These are phyloP conservation scores for Starmera pachycereana DNA, from an alignment of 805 yeast species.

Conservation along the genomic window DNA sequence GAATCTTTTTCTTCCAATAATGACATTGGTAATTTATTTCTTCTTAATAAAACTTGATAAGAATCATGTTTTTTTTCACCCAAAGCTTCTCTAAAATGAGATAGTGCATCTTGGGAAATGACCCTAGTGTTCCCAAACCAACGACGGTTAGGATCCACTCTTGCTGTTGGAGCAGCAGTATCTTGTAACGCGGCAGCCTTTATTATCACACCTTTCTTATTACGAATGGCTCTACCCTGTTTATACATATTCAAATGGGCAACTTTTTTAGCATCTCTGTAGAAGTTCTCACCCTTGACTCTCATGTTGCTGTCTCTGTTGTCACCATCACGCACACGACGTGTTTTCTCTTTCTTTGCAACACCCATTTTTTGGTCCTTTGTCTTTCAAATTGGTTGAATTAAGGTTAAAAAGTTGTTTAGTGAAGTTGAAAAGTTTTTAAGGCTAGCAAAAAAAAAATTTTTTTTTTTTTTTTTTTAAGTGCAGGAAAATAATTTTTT, in stretches of 20 bases:
- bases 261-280: constrained; percentile 88
- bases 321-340: constrained; percentile 77
- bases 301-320: constrained; percentile 83
- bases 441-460: too few relatives aligned
- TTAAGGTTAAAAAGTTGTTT: too few relatives aligned
- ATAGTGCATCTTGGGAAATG: constrained; percentile 90
- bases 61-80: constrained; percentile 75
- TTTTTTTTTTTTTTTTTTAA: too few relatives aligned
- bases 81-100: constrained; percentile 90
- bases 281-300: constrained; percentile 95
- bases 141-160: constrained; percentile 92
- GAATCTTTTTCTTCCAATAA: constrained; percentile 77
- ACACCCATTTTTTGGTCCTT: constrained; percentile 58
- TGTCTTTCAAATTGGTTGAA: too few relatives aligned
- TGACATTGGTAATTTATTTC: constrained; percentile 95
- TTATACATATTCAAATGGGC: constrained; percentile 88
- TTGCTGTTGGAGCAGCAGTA: constrained; percentile 78
- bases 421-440: too few relatives aligned
- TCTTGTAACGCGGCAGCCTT: constrained; percentile 84
- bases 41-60: constrained; percentile 76
- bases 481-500: too few relatives aligned
- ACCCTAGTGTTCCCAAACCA: constrained; percentile 99
- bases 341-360: constrained; percentile 80
- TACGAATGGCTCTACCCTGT: constrained; percentile 78
- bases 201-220: constrained; percentile 79